Evolutionary conservation across 2,329 filamentous ascomycete genomes (phyloP), one percentile per base, ranked within the genome.

Genomic region (Fusarium graminum): DNA sequence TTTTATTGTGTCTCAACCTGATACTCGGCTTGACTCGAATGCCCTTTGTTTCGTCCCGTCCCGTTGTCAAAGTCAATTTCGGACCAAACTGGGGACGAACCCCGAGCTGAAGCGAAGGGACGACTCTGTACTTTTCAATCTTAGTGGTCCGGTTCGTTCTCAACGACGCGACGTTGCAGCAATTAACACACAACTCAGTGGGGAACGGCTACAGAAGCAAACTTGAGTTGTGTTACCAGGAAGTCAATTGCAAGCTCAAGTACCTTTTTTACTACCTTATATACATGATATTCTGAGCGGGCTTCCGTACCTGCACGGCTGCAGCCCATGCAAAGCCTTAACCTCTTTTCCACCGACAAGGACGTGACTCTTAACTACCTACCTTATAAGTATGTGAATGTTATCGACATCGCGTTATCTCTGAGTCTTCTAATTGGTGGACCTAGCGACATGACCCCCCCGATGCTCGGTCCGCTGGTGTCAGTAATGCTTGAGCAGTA

Each of bases 361-460:
- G 14, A n/a, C 10, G 26, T 44, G 19, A 14, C 36, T 60, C 17
- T 22, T 22, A 29, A 25, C 25, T 28, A n/a, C n/a, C n/a, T n/a
- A n/a, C n/a, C n/a, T n/a, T n/a, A n/a, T n/a, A n/a, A n/a, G n/a
- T n/a, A 13, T 11, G 19, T n/a, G 30, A 16, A 43, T 29, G 25
- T 43, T 14, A n/a, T 51, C 42, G 52, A 47, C 55, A 55, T 57
- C 67, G 67, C 69, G 69, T 65, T 70, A 65, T 63, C 55, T 57
- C 30, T 52, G 32, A 42, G 53, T 30, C 29, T 52, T 54, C 56
- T 39, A 55, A 71, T 71, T 71, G 69, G 69, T 61, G 65, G 65
- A 28, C 50, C 52, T 59, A 46, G 25, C 34, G 34, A 45, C 40
- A 52, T 29, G 13, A n/a, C 22, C 30, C 10, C 45, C 52, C 52